phyloP scores from a whole-genome alignment of 2,329 filamentous ascomycete species.

The Hypoxylon sp. region DNA sequence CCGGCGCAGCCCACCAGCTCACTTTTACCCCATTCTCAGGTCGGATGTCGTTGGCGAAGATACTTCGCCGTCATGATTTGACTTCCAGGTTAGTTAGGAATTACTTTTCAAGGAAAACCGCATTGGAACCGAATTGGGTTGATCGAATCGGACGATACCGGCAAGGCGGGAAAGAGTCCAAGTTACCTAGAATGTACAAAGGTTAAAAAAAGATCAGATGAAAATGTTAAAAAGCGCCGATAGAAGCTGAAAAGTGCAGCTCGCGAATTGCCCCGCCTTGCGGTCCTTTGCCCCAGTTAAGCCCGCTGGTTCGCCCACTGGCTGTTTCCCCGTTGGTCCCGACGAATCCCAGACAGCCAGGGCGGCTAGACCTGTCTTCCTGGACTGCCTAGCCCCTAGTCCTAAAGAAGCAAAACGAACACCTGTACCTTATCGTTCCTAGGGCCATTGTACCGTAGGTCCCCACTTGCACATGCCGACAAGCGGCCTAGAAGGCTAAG shows the following conservation, averaged over 20 bases:
- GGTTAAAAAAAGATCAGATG: slow-evolving; percentile 29
- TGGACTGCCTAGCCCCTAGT: slow-evolving; percentile 24
- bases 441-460: slow-evolving; percentile 1
- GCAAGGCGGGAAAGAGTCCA: slow-evolving; percentile 34
- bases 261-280: slow-evolving; percentile 42
- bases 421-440: slow-evolving; percentile 34
- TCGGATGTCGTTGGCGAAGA: slow-evolving; percentile 45
- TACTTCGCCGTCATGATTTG: slow-evolving; percentile 44
- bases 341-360: slow-evolving; percentile 14
- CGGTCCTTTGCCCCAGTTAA: slow-evolving; percentile 6
- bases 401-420: slow-evolving; percentile 39
- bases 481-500: slow-evolving; percentile 22
- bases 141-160: slow-evolving; percentile 44
- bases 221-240: slow-evolving; percentile 41
- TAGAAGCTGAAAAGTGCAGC: slow-evolving; percentile 43
- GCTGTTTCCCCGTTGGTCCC: slow-evolving; percentile 15
- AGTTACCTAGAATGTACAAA: slow-evolving; percentile 40
- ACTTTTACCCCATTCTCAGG: slow-evolving; percentile 50
- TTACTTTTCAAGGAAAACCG: slow-evolving; percentile 16
- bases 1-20: slow-evolving; percentile 49
- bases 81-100: slow-evolving; percentile 16
- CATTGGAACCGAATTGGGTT: slow-evolving; percentile 30
- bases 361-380: slow-evolving; percentile 40
- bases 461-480: slow-evolving; percentile 27
- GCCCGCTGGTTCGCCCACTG: neutral